Percentiles rank a stretch among this genome's conserved stretches.
Conservation (phyloP, 345 rosid genomes). For the Euphorbia pulcherrima region DNA sequence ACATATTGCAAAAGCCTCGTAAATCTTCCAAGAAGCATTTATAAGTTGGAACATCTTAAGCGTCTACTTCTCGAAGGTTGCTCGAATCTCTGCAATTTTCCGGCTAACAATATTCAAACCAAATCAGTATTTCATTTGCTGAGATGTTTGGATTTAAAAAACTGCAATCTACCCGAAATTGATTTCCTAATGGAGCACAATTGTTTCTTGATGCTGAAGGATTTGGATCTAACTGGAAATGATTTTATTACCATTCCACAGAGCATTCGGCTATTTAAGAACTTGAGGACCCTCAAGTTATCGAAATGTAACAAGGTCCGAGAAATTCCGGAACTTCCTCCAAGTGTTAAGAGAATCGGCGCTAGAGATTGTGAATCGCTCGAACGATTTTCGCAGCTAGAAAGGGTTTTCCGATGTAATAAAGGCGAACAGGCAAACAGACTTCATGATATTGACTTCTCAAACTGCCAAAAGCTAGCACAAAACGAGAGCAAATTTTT, state of each 20-base stretch:
- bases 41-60: slow-evolving; percentile 13
- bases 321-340: slow-evolving; percentile 22
- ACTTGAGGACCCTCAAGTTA: slow-evolving; percentile 15
- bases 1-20: slow-evolving; percentile 18
- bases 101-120: not conserved
- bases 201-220: slow-evolving; percentile 13
- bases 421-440: not conserved
- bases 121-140: slow-evolving; percentile 4
- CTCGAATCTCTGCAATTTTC: slow-evolving; percentile 21
- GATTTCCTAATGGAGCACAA: slow-evolving; percentile 7
- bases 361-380: slow-evolving; percentile 15
- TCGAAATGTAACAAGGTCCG: slow-evolving; percentile 15
- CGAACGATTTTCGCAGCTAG: slow-evolving; percentile 15
- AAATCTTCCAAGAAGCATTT: slow-evolving; percentile 24
- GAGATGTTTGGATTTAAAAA: slow-evolving; percentile 4
- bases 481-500: not conserved
- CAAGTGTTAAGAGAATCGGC: slow-evolving; percentile 11
- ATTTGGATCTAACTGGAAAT: slow-evolving; percentile 17
- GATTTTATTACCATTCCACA: slow-evolving; percentile 16
- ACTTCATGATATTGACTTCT: slow-evolving; percentile 20
- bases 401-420: slow-evolving; percentile 5
- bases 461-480: slow-evolving; percentile 21
- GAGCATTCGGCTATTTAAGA: slow-evolving; percentile 1
- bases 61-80: slow-evolving; percentile 20
- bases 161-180: slow-evolving; percentile 10